Conservation (phyloP, 2,329 filamentous ascomycete genomes). For the Fusarium sp. region DNA sequence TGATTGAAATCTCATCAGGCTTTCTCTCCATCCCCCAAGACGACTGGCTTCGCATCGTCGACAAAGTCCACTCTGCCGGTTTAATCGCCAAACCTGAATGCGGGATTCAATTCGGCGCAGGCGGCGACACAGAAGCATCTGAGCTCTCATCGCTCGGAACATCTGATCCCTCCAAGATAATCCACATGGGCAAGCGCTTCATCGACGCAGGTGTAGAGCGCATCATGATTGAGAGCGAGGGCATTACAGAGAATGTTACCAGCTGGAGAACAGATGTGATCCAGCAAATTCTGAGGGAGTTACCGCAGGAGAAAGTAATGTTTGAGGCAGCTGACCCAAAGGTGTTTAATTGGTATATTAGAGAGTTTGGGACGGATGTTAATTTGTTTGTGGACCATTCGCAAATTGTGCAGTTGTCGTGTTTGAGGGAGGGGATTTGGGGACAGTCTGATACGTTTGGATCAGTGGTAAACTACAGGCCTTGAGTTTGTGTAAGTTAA, state of each 20-base stretch:
- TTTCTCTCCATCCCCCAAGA: slow-evolving; percentile 66
- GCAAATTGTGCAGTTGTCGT: slow-evolving; percentile 67
- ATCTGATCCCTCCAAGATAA: neutral
- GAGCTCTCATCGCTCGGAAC: slow-evolving; percentile 52
- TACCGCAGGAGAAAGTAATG: slow-evolving; percentile 66
- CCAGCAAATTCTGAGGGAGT: slow-evolving; percentile 62
- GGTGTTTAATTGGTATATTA: slow-evolving; percentile 68
- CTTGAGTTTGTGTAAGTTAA: neutral
- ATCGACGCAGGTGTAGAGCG: slow-evolving; percentile 65
- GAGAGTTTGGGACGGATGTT: slow-evolving; percentile 68
- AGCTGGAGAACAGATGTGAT: slow-evolving; percentile 68
- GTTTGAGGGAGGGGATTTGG: slow-evolving; percentile 65
- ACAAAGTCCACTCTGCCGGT: slow-evolving; percentile 59
- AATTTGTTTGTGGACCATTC: slow-evolving; percentile 70
- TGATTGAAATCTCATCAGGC: slow-evolving; percentile 65
- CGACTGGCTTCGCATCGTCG: slow-evolving; percentile 65
- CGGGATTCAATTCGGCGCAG: slow-evolving; percentile 69
- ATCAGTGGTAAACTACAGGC: slow-evolving; percentile 4
- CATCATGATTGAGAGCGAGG: slow-evolving; percentile 71
- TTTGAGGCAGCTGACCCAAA: slow-evolving; percentile 68
- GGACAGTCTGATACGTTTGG: slow-evolving; percentile 68
- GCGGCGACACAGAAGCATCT: slow-evolving; percentile 62
- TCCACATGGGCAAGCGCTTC: slow-evolving; percentile 63
- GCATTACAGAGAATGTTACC: slow-evolving; percentile 68
- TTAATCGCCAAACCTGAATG: slow-evolving; percentile 67